Percentiles rank a stretch among this genome's conserved stretches.
Conservation (phyloP, 2,329 filamentous ascomycete species). For the Chaetomium olivaceum region DNA sequence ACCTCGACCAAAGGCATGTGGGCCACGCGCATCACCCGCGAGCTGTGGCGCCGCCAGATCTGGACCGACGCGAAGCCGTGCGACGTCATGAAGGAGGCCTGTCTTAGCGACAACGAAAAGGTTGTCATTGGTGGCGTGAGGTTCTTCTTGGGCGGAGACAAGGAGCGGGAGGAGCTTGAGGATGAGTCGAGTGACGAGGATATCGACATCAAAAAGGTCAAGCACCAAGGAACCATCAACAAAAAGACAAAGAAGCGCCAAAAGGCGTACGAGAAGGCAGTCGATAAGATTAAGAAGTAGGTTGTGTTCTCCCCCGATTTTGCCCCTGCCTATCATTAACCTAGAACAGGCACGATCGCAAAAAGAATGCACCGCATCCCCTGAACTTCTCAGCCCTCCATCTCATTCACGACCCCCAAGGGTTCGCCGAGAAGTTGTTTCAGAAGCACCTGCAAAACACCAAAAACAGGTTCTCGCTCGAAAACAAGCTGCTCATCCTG, state of each 20-base stretch:
- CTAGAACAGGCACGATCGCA: constrained; percentile 67
- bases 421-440: constrained; percentile 88
- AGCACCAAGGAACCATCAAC: constrained; percentile 87
- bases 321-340: neutral
- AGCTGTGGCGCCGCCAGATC: constrained; percentile 94
- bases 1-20: constrained; percentile 85
- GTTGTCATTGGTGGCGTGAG: constrained; percentile 82
- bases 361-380: constrained; percentile 82
- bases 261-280: constrained; percentile 75
- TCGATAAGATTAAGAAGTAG: constrained; percentile 69
- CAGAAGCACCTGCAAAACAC: constrained; percentile 86
- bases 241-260: constrained; percentile 93
- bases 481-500: constrained; percentile 85
- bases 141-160: constrained; percentile 95
- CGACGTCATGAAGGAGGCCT: constrained; percentile 97
- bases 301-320: neutral
- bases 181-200: constrained; percentile 87
- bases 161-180: constrained; percentile 89
- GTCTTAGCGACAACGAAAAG: constrained; percentile 87
- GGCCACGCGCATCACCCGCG: constrained; percentile 92
- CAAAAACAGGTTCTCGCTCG: constrained; percentile 80
- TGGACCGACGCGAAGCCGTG: constrained; percentile 95
- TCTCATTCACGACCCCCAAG: constrained; percentile 89
- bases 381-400: constrained; percentile 97
- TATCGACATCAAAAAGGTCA: constrained; percentile 76